These are phyloP conservation scores for Xanthoparmelia taractica DNA, from an alignment of 495 filamentous ascomycete species.

Conservation along the genomic window DNA sequence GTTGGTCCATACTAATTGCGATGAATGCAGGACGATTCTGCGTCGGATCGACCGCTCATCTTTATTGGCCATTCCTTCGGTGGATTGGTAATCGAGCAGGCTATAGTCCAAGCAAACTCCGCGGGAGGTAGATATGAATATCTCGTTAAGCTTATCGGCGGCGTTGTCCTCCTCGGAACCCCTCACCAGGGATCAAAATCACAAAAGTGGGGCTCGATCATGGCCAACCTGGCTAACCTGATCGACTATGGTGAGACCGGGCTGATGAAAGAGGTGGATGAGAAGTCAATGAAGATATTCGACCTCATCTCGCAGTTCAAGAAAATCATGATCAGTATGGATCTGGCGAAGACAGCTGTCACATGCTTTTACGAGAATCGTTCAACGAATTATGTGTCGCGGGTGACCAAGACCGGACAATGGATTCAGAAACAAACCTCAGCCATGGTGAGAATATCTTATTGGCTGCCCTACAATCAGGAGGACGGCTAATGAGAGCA, in stretches of 20 bases:
- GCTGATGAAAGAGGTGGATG: neutral
- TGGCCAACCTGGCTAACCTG: neutral
- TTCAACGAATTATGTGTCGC: neutral
- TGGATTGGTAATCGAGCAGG: conserved; percentile 4
- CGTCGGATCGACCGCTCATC: neutral
- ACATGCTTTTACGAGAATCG: neutral
- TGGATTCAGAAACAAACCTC: neutral
- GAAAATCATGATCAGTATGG: neutral
- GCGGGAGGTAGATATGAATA: neutral
- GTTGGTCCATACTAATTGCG: neutral
- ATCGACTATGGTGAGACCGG: neutral
- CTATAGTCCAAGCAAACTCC: neutral
- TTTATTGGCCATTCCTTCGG: conserved; percentile 4
- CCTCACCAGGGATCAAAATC: neutral
- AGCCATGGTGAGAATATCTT: neutral
- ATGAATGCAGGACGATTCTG: neutral
- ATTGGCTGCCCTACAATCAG: neutral
- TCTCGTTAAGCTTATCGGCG: neutral
- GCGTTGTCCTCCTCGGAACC: neutral
- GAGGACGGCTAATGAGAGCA: neutral
- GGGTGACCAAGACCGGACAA: neutral
- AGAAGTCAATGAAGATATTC: neutral
- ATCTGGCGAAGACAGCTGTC: neutral
- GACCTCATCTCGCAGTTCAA: neutral
- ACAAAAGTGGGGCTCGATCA: conserved; percentile 2